Evolutionary conservation across 1,284 basidiomycete species (phyloP).

Genomic region (Jaminaea rosea): DNA sequence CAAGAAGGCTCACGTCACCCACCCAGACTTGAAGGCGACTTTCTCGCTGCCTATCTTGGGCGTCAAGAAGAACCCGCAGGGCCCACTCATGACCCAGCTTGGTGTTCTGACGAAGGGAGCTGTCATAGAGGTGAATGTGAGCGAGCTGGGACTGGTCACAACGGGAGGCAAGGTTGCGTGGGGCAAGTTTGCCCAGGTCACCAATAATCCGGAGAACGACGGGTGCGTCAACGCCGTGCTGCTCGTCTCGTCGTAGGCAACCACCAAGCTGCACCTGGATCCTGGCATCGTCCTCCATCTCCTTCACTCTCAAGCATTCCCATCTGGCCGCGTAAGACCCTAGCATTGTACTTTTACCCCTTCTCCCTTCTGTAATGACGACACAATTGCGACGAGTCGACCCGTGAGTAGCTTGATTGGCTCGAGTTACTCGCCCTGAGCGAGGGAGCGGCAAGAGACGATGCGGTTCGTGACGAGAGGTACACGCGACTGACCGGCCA

Average conservation of each 20-base stretch:
- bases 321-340: not conserved
- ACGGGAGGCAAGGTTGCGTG: slow-evolving; percentile 81
- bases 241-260: slow-evolving; percentile 24
- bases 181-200: slow-evolving; percentile 87
- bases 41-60: slow-evolving; percentile 97
- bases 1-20: slow-evolving; percentile 97
- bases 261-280: not conserved
- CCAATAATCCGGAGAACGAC: slow-evolving; percentile 37
- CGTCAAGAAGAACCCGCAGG: slow-evolving; percentile 99
- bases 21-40: slow-evolving; percentile 94
- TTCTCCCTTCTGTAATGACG: not conserved
- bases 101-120: slow-evolving; percentile 98
- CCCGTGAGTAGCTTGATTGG: not conserved
- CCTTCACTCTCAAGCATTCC: not conserved
- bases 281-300: not conserved
- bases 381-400: not conserved
- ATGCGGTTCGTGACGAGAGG: no score
- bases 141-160: slow-evolving; percentile 76
- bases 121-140: slow-evolving; percentile 88
- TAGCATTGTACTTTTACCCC: not conserved
- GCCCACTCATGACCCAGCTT: slow-evolving; percentile 78
- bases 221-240: slow-evolving; percentile 41
- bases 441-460: no score
- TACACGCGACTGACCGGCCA: no score
- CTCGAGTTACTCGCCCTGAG: no score